Evolutionary conservation across 2,329 filamentous ascomycete species (phyloP).

Genomic region (Zymoseptoria passerinii): DNA sequence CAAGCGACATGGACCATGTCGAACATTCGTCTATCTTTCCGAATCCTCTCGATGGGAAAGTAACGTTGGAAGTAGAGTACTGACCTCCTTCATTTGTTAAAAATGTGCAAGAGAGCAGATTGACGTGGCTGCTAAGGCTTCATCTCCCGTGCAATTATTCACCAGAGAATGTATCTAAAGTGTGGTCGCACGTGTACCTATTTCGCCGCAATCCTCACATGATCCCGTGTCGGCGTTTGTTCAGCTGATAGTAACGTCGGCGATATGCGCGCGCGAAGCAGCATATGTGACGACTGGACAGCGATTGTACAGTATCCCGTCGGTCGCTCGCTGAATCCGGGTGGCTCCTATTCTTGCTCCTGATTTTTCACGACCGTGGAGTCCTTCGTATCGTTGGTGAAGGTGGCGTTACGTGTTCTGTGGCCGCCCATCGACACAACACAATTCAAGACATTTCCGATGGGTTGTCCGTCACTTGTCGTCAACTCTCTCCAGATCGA

Average conservation of each 20-base stretch:
- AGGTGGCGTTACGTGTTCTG: not conserved
- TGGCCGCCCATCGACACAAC: not conserved
- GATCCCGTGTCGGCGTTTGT: not conserved
- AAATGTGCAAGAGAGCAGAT: not conserved
- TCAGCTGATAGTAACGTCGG: not conserved
- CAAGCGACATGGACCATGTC: not conserved
- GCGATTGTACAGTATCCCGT: not conserved
- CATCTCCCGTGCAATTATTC: not conserved
- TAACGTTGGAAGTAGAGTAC: not conserved
- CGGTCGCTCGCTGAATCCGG: not conserved
- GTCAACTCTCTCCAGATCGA: not conserved
- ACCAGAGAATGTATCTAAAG: not conserved
- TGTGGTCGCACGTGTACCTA: not conserved
- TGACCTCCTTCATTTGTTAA: not conserved
- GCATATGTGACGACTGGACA: not conserved
- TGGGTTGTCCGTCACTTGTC: not conserved
- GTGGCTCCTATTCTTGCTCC: not conserved
- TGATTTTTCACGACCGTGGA: not conserved
- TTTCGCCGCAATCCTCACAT: not conserved
- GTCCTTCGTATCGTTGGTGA: not conserved
- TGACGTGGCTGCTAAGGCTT: not conserved
- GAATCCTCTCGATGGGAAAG: not conserved
- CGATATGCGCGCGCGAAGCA: not conserved
- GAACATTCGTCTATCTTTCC: not conserved
- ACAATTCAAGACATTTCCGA: not conserved